These are phyloP conservation scores for Hibiscus trionum DNA, from an alignment of 345 rosid species.

Conservation along the genomic window DNA sequence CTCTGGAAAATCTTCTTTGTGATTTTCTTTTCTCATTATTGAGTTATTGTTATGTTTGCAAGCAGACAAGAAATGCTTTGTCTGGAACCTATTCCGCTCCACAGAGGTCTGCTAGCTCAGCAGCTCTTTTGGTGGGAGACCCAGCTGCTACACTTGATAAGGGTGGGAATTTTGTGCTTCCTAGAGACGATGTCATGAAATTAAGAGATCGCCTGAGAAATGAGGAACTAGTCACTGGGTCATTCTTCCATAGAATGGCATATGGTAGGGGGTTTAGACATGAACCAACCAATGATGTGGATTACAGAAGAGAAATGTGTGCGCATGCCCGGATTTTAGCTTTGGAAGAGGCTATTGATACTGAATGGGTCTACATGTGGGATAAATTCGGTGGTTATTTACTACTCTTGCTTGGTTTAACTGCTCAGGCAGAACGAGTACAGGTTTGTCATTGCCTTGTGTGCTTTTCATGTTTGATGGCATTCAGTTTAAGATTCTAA, in stretches of 20 bases:
- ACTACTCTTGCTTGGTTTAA: conserved; percentile 89
- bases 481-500: conserved; percentile 3
- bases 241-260: conserved; percentile 64
- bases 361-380: conserved; percentile 99
- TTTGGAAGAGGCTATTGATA: conserved; percentile 98
- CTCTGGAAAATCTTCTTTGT: not conserved
- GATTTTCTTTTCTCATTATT: not conserved
- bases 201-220: conserved; percentile 89
- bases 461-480: conserved; percentile 15
- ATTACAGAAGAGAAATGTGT: conserved; percentile 94
- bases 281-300: conserved; percentile 54
- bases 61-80: conserved; percentile 96
- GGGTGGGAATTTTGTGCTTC: conserved; percentile 95
- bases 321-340: conserved; percentile 96
- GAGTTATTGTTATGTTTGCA: conserved; percentile 1
- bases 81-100: conserved; percentile 99
- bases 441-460: conserved; percentile 48
- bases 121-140: conserved; percentile 95
- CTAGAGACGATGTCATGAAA: conserved; percentile 98
- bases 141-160: conserved; percentile 90
- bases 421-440: conserved; percentile 92
- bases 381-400: conserved; percentile 98
- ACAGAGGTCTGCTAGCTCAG: conserved; percentile 98
- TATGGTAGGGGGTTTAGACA: conserved; percentile 45
- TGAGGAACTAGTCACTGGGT: conserved; percentile 81